phyloP scores from a whole-genome alignment of 208 protist genomes.

The Endotrypanum monterogeii region DNA sequence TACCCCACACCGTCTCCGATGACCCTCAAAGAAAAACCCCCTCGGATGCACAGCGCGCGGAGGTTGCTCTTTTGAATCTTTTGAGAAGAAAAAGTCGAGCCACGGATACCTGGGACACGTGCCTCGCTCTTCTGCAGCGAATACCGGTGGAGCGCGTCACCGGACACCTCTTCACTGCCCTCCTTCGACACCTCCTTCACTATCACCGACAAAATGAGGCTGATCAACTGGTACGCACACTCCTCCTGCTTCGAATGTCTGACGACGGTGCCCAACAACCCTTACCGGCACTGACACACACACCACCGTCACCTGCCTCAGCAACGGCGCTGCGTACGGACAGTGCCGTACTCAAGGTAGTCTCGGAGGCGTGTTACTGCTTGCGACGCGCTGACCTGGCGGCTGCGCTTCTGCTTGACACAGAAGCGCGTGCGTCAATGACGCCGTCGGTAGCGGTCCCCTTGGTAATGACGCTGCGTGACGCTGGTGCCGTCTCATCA shows the following conservation, averaged over 20 bases:
- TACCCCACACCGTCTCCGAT: neutral
- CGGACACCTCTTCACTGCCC: conserved; percentile 20
- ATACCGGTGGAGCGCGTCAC: conserved; percentile 13
- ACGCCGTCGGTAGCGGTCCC: conserved; percentile 31
- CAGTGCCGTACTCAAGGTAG: conserved; percentile 19
- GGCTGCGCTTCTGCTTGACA: conserved; percentile 3
- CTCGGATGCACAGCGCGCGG: neutral
- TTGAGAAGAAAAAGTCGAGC: neutral
- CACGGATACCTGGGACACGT: conserved; percentile 1
- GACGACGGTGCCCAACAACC: neutral
- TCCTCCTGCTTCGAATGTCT: neutral
- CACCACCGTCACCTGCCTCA: conserved; percentile 12
- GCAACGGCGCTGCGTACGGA: conserved; percentile 10
- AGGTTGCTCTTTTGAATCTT: neutral
- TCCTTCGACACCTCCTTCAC: conserved; percentile 16
- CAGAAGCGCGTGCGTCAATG: conserved; percentile 8
- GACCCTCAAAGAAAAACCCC: neutral
- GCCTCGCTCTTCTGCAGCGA: conserved; percentile 10
- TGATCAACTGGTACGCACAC: conserved; percentile 4
- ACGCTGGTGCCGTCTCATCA: conserved; percentile 5
- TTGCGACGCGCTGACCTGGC: conserved; percentile 16
- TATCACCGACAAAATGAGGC: conserved; percentile 9
- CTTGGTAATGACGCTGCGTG: conserved; percentile 30
- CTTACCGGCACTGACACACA: neutral
- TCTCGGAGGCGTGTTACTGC: conserved; percentile 17